A percentile compares a stretch with the other conserved stretches of the same genome.
Evolutionary conservation across 2,329 filamentous ascomycete species (phyloP).

Genomic region (Kalaharituber pfeilii): DNA sequence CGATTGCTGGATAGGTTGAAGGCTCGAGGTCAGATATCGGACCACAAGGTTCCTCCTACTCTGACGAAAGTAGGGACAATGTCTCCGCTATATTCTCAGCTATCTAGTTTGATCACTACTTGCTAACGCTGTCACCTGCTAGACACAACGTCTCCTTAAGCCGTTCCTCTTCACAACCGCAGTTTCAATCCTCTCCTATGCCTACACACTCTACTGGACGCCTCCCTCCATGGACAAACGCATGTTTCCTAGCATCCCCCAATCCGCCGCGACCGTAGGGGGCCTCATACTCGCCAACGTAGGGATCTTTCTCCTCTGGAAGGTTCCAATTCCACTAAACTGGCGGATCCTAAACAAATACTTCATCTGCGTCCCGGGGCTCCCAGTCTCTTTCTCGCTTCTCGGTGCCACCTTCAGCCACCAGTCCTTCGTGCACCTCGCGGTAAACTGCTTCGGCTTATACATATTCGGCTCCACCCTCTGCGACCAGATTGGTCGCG

Average conservation of each 20-base stretch:
- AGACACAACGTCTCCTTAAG: conserved; percentile 26
- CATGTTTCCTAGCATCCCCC: conserved; percentile 43
- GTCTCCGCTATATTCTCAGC: no score
- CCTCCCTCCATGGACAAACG: conserved; percentile 33
- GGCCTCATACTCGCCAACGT: conserved; percentile 44
- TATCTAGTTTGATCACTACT: no score
- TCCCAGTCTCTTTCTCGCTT: conserved; percentile 44
- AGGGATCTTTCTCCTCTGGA: conserved; percentile 42
- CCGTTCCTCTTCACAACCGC: conserved; percentile 25
- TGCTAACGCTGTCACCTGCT: no score
- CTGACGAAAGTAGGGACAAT: conserved; percentile 12
- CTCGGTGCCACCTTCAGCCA: conserved; percentile 55
- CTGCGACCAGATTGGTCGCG: conserved; percentile 53
- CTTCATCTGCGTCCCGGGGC: conserved; percentile 47
- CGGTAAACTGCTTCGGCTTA: conserved; percentile 47
- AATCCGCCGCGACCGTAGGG: conserved; percentile 46
- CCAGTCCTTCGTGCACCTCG: conserved; percentile 42
- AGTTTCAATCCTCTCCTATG: conserved; percentile 23
- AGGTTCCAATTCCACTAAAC: conserved; percentile 44
- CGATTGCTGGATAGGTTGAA: conserved; percentile 12
- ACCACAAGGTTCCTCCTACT: conserved; percentile 11
- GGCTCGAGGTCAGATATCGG: conserved; percentile 9
- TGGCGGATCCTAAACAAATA: conserved; percentile 53
- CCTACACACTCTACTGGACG: conserved; percentile 30
- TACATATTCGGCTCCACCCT: conserved; percentile 45